A percentile compares a stretch with the other conserved stretches of the same genome.
phyloP scores from a whole-genome alignment of 2,329 filamentous ascomycete species.

The Fusarium humuli region DNA sequence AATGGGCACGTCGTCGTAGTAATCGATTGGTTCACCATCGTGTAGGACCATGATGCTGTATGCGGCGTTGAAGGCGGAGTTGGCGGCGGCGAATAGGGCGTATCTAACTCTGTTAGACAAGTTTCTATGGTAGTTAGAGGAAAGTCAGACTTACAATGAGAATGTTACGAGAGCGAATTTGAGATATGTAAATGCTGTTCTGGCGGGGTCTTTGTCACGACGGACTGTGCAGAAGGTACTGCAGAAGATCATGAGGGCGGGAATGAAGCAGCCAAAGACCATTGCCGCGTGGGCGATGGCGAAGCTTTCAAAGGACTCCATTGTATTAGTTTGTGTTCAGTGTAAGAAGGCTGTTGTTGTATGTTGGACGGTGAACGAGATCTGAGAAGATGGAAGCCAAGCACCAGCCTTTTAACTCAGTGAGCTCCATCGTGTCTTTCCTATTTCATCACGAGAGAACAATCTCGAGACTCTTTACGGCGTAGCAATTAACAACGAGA shows the following conservation, averaged over 20 bases:
- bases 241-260: slow-evolving; percentile 39
- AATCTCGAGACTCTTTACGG: background rate
- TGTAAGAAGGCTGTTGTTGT: background rate
- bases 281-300: slow-evolving; percentile 30
- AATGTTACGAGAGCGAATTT: slow-evolving; percentile 44
- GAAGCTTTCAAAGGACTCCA: slow-evolving; percentile 1
- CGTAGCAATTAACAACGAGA: background rate
- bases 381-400: background rate
- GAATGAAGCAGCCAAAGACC: slow-evolving; percentile 21
- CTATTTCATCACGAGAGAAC: background rate
- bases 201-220: slow-evolving; percentile 39
- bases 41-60: accelerated
- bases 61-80: background rate
- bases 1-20: background rate
- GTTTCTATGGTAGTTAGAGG: background rate
- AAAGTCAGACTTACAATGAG: slow-evolving; percentile 36
- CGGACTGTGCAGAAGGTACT: slow-evolving; percentile 40
- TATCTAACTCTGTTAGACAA: background rate
- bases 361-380: background rate
- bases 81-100: background rate
- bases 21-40: background rate
- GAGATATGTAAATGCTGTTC: slow-evolving; percentile 42
- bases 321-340: background rate
- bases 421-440: background rate
- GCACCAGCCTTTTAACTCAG: too few relatives aligned